Evolutionary conservation across 2,329 filamentous ascomycete genomes (phyloP), one percentile per base, ranked within the genome.

Genomic region (Paraphoma sp.): DNA sequence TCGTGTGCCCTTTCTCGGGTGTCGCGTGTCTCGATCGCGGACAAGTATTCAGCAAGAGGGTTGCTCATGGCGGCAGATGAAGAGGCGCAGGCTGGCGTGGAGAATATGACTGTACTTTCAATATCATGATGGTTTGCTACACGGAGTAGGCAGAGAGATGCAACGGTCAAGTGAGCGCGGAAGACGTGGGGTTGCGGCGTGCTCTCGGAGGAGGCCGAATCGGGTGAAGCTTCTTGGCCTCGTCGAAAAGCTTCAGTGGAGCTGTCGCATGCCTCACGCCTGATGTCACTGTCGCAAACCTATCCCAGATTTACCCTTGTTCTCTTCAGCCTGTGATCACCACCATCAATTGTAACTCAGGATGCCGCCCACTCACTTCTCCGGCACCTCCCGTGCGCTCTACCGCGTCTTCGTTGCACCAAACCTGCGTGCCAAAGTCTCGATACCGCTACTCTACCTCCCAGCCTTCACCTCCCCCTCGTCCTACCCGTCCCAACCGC

Each of bases 21-120:
- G 68, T 92, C 91, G 62, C 87, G 83, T 68, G 89, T 88, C 65
- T 87, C 84, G 63, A 98, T 83, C 63, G 89, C 89, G 59, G 86
- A 82, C 60, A 91, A 82, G 76, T 96, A 97, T 70, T 96, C 90
- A 64, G 91, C 87, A 70, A 89, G 86, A 91, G 93, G 96, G 80
- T 85, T 86, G 62, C 86, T 83, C 85, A 87, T 87, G 74, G 72
- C 64, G 72, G 74, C 11, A 64, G 46, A 29, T 64, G 48, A n/a
- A 59, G 53, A 31, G 41, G 56, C 40, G 48, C 42, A 36, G 40
- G 16, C 16, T 44, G 38, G 18, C 33, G 48, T 48, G n/a, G 28
- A 33, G 59, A 33, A 44, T 46, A 28, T 18, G 23, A 5, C 17
- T 3, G 46, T 38, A 36, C 49, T 56, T 6, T 51, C 51, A 28